Evolutionary conservation across 192 early-diverging fungal genomes (phyloP).

Genomic region (Podila horticola): DNA sequence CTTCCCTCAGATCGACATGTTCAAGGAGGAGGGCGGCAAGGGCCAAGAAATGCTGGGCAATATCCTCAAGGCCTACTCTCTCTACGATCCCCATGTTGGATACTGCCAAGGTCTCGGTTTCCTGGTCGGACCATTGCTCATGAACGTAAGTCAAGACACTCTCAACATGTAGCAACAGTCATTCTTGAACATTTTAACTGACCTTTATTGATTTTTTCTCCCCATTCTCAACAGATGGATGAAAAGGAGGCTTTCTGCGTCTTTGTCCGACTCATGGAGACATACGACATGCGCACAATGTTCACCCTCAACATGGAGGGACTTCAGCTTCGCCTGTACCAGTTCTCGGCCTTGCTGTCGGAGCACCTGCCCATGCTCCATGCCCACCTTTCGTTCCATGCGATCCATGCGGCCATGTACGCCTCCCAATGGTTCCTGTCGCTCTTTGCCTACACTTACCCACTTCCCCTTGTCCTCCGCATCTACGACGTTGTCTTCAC

Average conservation of each 20-base stretch:
- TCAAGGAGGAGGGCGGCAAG: constrained; percentile 81
- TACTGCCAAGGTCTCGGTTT: constrained; percentile 99
- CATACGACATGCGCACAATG: constrained; percentile 91
- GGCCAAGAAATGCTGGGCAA: constrained; percentile 90
- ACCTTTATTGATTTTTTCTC: not conserved
- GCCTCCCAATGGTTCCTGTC: constrained; percentile 98
- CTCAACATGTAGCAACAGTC: not conserved
- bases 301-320: constrained; percentile 96
- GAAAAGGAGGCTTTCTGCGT: constrained; percentile 95
- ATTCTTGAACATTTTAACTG: not conserved
- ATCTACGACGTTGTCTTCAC: constrained; percentile 94
- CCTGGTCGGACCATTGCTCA: constrained; percentile 89
- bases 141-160: constrained; percentile 78
- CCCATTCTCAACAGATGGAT: constrained; percentile 77
- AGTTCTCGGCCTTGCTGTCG: constrained; percentile 82
- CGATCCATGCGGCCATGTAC: constrained; percentile 88
- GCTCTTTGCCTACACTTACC: constrained; percentile 96
- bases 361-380: constrained; percentile 82
- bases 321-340: constrained; percentile 88
- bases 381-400: constrained; percentile 77
- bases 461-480: constrained; percentile 87
- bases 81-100: constrained; percentile 95
- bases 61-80: constrained; percentile 91
- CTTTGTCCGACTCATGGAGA: constrained; percentile 94
- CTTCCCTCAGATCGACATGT: constrained; percentile 90